Evolutionary conservation across 2,329 filamentous ascomycete genomes (phyloP).

Genomic region (Botryotinia narcissicola): DNA sequence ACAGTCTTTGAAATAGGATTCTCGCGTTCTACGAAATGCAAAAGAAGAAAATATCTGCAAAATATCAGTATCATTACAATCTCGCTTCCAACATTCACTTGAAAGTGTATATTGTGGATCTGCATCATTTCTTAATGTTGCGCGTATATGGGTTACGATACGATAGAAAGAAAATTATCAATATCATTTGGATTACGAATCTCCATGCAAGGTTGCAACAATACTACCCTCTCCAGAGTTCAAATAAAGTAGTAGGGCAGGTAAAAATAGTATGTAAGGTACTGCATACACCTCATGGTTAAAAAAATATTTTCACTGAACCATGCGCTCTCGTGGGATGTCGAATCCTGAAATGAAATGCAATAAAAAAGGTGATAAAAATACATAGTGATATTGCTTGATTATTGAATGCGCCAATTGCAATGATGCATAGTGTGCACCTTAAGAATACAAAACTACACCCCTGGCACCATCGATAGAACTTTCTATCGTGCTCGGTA

Average conservation of each 20-base stretch:
- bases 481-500: background rate
- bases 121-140: background rate
- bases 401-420: too few species aligned
- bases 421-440: background rate
- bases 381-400: background rate
- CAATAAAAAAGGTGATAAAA: too few species aligned
- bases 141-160: background rate
- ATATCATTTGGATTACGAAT: background rate
- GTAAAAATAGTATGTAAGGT: background rate
- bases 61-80: background rate
- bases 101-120: background rate
- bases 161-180: background rate
- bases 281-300: background rate
- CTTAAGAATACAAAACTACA: background rate
- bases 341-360: background rate
- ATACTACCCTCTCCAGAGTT: too few species aligned
- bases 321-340: background rate
- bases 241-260: background rate
- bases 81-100: too few species aligned
- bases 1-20: background rate
- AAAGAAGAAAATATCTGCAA: too few species aligned
- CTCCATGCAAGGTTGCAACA: too few species aligned
- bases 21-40: too few species aligned
- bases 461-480: background rate
- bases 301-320: background rate